phyloP scores from a whole-genome alignment of 2,329 filamentous ascomycete genomes.

The Niveomyces coronatus region DNA sequence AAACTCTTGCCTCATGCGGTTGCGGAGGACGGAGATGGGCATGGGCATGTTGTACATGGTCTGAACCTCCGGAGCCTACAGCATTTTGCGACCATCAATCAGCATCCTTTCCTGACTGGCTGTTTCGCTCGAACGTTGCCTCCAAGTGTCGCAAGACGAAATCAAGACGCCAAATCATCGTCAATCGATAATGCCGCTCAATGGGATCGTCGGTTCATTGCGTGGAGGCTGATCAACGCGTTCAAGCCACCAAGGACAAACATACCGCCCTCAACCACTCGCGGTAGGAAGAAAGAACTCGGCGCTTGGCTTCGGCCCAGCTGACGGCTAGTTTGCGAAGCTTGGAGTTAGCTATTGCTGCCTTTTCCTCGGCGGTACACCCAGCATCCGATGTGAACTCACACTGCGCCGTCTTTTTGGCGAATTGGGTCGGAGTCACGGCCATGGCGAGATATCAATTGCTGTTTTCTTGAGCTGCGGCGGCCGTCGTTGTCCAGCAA shows the following conservation, averaged over 20 bases:
- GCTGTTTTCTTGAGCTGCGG: slow-evolving; percentile 20
- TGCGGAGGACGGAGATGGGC: slow-evolving; percentile 77
- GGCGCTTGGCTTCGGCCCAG: slow-evolving; percentile 77
- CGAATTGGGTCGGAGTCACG: slow-evolving; percentile 89
- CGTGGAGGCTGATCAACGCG: too few relatives aligned
- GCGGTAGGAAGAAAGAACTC: slow-evolving; percentile 83
- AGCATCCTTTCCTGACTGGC: slow-evolving; percentile 11
- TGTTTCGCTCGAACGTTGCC: too few relatives aligned
- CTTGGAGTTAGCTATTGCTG: slow-evolving; percentile 27
- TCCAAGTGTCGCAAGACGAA: too few relatives aligned
- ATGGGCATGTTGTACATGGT: slow-evolving; percentile 92
- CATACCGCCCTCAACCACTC: slow-evolving; percentile 94
- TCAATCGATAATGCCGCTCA: neutral
- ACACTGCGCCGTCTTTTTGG: slow-evolving; percentile 71
- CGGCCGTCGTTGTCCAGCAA: slow-evolving; percentile 21
- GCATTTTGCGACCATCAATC: neutral
- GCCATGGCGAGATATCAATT: slow-evolving; percentile 53
- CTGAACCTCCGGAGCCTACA: slow-evolving; percentile 91
- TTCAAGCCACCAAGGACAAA: too few relatives aligned
- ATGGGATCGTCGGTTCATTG: neutral
- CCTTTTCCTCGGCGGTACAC: neutral
- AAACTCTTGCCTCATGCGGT: slow-evolving; percentile 93
- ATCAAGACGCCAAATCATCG: neutral
- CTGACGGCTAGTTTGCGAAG: slow-evolving; percentile 56
- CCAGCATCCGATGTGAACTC: slow-evolving; percentile 22